Percentiles rank a stretch among this genome's conserved stretches.
Conservation (phyloP, 176 grass and related monocot species). For the Triticum timopheevii region DNA sequence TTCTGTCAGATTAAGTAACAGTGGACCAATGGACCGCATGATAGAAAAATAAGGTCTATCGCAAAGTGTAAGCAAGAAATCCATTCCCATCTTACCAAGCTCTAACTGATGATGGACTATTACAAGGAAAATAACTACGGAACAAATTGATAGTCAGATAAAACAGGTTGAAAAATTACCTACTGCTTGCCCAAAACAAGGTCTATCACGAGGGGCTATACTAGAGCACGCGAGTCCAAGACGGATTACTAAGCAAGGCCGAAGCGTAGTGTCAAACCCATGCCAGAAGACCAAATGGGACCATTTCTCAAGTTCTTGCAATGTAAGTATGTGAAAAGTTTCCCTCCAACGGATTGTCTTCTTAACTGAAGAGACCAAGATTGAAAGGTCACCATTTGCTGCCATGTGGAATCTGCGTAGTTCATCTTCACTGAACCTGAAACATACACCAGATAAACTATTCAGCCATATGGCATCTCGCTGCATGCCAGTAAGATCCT, state of each 20-base stretch:
- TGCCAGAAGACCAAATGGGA: conserved; percentile 98
- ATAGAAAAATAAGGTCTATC: conserved; percentile 17
- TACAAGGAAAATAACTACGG: not conserved
- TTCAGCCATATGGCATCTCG: conserved; percentile 26
- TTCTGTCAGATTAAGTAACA: not conserved
- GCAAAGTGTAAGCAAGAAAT: conserved; percentile 18
- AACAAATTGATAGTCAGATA: conserved; percentile 10
- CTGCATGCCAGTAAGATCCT: not conserved
- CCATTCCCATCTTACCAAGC: conserved; percentile 16
- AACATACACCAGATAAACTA: conserved; percentile 25
- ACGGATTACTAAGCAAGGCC: conserved; percentile 89
- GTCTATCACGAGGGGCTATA: conserved; percentile 65
- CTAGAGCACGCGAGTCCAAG: conserved; percentile 87
- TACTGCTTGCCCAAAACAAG: conserved; percentile 89
- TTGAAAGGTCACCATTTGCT: conserved; percentile 75
- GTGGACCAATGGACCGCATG: not conserved
- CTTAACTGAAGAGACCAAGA: conserved; percentile 76
- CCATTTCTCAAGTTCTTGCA: conserved; percentile 91
- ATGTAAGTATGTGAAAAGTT: conserved; percentile 81
- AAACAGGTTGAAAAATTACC: conserved; percentile 56
- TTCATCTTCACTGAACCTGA: conserved; percentile 84
- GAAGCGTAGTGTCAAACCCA: conserved; percentile 80
- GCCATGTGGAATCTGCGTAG: conserved; percentile 75
- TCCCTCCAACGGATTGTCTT: conserved; percentile 95
- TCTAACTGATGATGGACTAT: conserved; percentile 15